These are phyloP conservation scores for Choanephora cucurbitarum DNA, from an alignment of 371 early-diverging fungal species.

Conservation along the genomic window DNA sequence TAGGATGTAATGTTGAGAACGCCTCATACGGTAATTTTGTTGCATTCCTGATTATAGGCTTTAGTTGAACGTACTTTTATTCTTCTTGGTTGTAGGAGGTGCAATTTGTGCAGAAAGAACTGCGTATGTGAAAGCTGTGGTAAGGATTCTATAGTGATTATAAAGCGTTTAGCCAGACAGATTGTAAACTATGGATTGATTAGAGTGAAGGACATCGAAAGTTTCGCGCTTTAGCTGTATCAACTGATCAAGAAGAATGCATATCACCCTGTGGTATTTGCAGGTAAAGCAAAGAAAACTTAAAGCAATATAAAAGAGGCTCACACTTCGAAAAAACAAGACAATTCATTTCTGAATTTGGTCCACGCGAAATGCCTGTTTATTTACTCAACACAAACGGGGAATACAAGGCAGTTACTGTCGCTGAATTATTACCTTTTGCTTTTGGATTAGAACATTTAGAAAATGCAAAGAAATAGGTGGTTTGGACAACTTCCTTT, in stretches of 20 bases:
- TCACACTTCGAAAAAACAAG: slow-evolving; percentile 18
- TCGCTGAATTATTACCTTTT: slow-evolving; percentile 65
- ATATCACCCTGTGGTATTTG: slow-evolving; percentile 83
- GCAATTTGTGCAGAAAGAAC: slow-evolving; percentile 87
- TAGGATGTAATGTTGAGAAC: slow-evolving; percentile 85
- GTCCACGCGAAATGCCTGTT: slow-evolving; percentile 57
- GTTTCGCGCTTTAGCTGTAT: slow-evolving; percentile 68
- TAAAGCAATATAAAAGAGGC: neutral
- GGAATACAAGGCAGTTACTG: slow-evolving; percentile 41
- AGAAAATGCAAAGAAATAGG: slow-evolving; percentile 34
- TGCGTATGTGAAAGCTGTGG: slow-evolving; percentile 81
- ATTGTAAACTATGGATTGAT: neutral
- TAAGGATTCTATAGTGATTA: slow-evolving; percentile 28
- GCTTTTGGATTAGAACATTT: slow-evolving; percentile 67
- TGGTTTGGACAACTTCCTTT: slow-evolving; percentile 10
- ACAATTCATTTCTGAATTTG: slow-evolving; percentile 84
- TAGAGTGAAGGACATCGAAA: slow-evolving; percentile 70
- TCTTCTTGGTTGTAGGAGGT: slow-evolving; percentile 37
- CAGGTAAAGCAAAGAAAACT: slow-evolving; percentile 41
- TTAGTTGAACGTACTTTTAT: no score
- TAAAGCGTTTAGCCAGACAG: neutral
- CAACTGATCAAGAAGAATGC: slow-evolving; percentile 57
- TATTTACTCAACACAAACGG: slow-evolving; percentile 59
- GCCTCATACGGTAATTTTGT: slow-evolving; percentile 67
- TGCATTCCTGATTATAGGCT: no score